Evolutionary conservation across 805 yeast genomes (phyloP).

Genomic region (Wickerhamiella australiensis): DNA sequence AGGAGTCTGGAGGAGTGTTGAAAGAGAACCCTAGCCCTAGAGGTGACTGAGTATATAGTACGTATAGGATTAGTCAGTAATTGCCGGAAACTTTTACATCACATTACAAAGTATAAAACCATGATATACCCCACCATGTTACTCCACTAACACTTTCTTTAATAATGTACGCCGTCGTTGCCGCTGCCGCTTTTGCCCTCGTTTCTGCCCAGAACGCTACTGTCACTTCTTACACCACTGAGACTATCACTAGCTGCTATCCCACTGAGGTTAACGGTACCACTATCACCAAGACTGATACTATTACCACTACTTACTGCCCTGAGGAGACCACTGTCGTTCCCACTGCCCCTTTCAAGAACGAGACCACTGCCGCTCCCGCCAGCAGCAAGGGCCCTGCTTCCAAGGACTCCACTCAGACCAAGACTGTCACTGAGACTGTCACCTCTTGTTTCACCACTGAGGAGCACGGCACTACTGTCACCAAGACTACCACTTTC

Average conservation of each 20-base stretch:
- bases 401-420: not conserved
- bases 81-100: no score
- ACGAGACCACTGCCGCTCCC: not conserved
- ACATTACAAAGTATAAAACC: not conserved
- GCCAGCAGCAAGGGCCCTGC: not conserved
- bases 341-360: not conserved
- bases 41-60: no score
- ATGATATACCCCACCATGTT: not conserved
- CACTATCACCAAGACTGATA: conserved; percentile 5
- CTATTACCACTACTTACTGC: conserved; percentile 9
- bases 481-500: conserved; percentile 7
- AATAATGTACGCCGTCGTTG: conserved; percentile 8
- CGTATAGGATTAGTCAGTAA: no score
- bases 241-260: conserved; percentile 10
- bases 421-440: conserved; percentile 9
- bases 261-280: conserved; percentile 7
- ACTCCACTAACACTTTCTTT: not conserved
- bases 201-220: conserved; percentile 7
- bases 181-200: conserved; percentile 7
- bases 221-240: conserved; percentile 1
- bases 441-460: conserved; percentile 9
- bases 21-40: no score
- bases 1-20: no score
- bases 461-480: conserved; percentile 4
- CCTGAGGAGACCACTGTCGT: conserved; percentile 5